Conservation (phyloP, 2,329 filamentous ascomycete species). For the Pseudohalonectria lignicola region DNA sequence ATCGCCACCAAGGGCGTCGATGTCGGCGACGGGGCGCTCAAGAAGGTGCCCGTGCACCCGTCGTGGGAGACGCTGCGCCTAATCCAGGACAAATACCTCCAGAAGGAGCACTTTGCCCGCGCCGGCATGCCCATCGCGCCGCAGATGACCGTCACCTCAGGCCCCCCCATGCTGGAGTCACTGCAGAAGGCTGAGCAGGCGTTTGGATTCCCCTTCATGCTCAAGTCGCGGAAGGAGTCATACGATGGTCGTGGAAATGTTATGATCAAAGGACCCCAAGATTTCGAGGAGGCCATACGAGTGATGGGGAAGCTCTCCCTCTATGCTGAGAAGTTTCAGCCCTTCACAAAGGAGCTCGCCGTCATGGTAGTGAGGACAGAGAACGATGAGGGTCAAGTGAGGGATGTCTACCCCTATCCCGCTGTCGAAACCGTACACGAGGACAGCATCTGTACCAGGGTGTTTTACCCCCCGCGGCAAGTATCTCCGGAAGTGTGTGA, state of each 20-base stretch:
- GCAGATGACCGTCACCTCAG: constrained; percentile 51
- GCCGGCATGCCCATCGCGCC: constrained; percentile 62
- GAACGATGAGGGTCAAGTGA: constrained; percentile 42
- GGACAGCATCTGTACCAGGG: constrained; percentile 88
- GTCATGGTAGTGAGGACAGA: constrained; percentile 93
- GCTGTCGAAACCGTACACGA: constrained; percentile 92
- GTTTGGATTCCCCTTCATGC: constrained; percentile 79
- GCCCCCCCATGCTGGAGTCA: constrained; percentile 43
- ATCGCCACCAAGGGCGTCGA: constrained; percentile 56
- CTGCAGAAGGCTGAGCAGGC: constrained; percentile 51
- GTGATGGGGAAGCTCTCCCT: constrained; percentile 60
- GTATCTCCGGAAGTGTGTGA: constrained; percentile 50
- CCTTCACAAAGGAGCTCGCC: constrained; percentile 78
- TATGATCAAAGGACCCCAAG: constrained; percentile 30
- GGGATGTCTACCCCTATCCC: constrained; percentile 60
- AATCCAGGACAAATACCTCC: constrained; percentile 88
- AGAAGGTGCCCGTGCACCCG: constrained; percentile 58
- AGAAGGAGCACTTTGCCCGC: constrained; percentile 69
- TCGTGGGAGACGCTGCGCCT: constrained; percentile 77
- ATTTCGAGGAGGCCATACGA: constrained; percentile 52
- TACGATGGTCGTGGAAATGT: constrained; percentile 79
- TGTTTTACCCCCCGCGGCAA: constrained; percentile 72
- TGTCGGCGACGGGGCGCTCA: constrained; percentile 29
- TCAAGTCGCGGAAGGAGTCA: constrained; percentile 81
- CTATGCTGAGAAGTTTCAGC: constrained; percentile 84